Base-by-base conservation (phyloP, 2,329 filamentous ascomycete genomes). In the Ophiocordyceps camponoti-leonardi region DNA sequence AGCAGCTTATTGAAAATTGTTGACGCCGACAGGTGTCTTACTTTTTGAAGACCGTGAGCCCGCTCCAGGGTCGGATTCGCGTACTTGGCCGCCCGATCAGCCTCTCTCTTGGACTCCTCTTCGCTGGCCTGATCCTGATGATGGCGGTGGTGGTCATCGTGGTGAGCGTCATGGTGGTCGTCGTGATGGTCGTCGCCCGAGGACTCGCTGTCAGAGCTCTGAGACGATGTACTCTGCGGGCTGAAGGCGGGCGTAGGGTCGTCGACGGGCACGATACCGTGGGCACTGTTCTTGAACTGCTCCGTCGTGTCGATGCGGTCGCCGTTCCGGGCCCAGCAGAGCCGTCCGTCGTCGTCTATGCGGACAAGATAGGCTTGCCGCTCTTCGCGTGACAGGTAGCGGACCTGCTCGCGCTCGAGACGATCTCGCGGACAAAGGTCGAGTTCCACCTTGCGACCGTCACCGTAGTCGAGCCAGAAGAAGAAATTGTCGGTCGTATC, bases 271-370 rank as follows among this genome's bases (percentile, higher is more conserved):
- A 86, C 80, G 44, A 86, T 79, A 3, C 82, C 87, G 42, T 84
- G 71, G 19, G 90, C 71, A 51, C 83, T 90, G 61, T 94, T 87
- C 57, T 79, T 86, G 64, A 74, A 94, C 14, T 78, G 67, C 46
- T 74, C 73, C 2, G 78, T 81, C 0, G 87, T 94, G 57, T 83
- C 83, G 52, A 95, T 85, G 8, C 77, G 71, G 46, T 77, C 67
- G 1, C 80, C 80, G 54, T 92, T 88, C 65, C 92, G 93, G 1
- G 81, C 84, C 86, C 86, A 94, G 49, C 83, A 79, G n/a, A 94
- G 68, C 6, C 80, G 72, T 1, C 88, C 88, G 35, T 84, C 71
- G 0, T 64, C 57, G 54, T 93, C 84, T 13, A 94, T 77, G 39
- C 73, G 75, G 30, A 92, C 86, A 13, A 93, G 67, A 57, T 94